Evolutionary conservation across 1,284 basidiomycete species (phyloP), one percentile per base, ranked within the genome.

Genomic region (Puccinia triticina): DNA sequence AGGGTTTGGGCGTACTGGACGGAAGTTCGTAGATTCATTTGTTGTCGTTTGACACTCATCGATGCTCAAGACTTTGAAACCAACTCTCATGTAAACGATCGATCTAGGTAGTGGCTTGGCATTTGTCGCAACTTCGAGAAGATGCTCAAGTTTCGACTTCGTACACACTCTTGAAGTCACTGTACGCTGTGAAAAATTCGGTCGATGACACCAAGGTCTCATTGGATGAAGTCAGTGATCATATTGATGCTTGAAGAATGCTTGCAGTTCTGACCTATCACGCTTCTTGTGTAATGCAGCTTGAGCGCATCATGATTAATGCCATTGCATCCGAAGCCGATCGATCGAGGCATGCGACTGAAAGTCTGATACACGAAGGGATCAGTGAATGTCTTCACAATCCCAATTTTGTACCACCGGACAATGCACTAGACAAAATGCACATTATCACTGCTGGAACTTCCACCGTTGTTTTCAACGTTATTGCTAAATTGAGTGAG

Each of bases 1-100:
- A 10, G 79, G 48, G 40, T 74, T 48, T 81, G 79, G 79, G 79
- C 79, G 26, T 81, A 81, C 34, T 81, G 79, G 79, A 81, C 79
- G 8, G 67, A 81, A 40, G 79, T 81, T 14, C n/a, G 55, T 61
- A 14, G 32, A 67, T 66, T 21, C 23, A 48, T n/a, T n/a, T 8
- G 29, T 34, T 53, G 34, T 34, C 23, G 23, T 37, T 67, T 8
- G 26, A 26, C 10, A 29, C 14, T 55, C 29, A 50, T 64, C 55
- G 18, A 66, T n/a, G 1, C 50, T 29, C 21, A 18, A 66, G 29
- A 2, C 26, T 57, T 37, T 57, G 8, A 18, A 64, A 34, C 18
- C 4, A 5, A 32, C 26, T 43, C 32, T 16, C 21, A 46, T 21
- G 32, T 37, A 12, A 67, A n/a, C 32, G 37, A 59, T 46, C 14